phyloP scores from a whole-genome alignment of 2,329 filamentous ascomycete genomes.

The Anthostomella pinea region DNA sequence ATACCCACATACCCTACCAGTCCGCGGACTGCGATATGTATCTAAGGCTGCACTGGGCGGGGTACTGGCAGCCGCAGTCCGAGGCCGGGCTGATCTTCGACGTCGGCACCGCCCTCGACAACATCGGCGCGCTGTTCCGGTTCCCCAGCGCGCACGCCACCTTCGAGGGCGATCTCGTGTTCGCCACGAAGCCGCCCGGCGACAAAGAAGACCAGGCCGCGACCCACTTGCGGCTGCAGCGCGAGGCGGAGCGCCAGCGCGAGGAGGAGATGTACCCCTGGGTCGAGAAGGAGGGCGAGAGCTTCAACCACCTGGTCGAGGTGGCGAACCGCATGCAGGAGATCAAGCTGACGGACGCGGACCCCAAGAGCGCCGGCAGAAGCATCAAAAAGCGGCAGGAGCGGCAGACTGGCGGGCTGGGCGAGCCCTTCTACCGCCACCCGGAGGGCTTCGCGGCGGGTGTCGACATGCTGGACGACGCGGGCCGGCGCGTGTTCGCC shows the following conservation, averaged over 20 bases:
- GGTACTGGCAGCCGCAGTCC: slow-evolving; percentile 38
- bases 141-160: slow-evolving; percentile 35
- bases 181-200: slow-evolving; percentile 8
- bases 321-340: slow-evolving; percentile 31
- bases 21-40: slow-evolving; percentile 46
- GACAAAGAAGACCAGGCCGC: slow-evolving; percentile 2
- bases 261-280: slow-evolving; percentile 29
- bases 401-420: slow-evolving; percentile 39
- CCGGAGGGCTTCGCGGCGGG: slow-evolving; percentile 35
- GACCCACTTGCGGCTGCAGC: slow-evolving; percentile 13
- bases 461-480: slow-evolving; percentile 32
- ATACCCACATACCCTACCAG: slow-evolving; percentile 48
- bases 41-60: slow-evolving; percentile 39
- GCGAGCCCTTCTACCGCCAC: slow-evolving; percentile 43
- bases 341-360: slow-evolving; percentile 22
- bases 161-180: slow-evolving; percentile 34
- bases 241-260: slow-evolving; percentile 29
- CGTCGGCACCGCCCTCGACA: slow-evolving; percentile 40
- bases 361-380: slow-evolving; percentile 25
- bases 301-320: slow-evolving; percentile 34
- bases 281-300: too few relatives aligned
- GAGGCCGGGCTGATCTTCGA: slow-evolving; percentile 41
- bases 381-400: slow-evolving; percentile 42
- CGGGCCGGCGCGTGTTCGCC: slow-evolving; percentile 35
- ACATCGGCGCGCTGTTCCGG: slow-evolving; percentile 41